A percentile compares a stretch with the other conserved stretches of the same genome.
These are phyloP conservation scores for Colletotrichum sp. DNA, from an alignment of 2,329 filamentous ascomycete species.

Conservation along the genomic window DNA sequence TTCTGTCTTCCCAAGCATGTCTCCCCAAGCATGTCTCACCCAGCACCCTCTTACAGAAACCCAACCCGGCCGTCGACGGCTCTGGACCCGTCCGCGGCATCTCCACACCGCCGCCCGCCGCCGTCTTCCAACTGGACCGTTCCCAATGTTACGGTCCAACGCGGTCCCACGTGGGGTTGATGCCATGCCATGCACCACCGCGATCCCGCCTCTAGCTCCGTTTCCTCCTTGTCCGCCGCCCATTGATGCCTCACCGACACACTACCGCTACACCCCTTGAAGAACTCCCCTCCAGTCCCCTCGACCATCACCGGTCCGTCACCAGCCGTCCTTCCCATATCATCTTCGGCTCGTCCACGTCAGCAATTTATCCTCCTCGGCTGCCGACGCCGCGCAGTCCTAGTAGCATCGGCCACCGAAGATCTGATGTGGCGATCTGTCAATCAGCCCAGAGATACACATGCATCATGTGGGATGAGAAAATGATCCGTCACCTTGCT, in stretches of 20 bases:
- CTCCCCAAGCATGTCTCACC: background rate
- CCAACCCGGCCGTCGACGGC: background rate
- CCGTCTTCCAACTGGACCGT: background rate
- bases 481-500: background rate
- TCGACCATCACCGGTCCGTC: background rate
- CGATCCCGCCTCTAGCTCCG: background rate
- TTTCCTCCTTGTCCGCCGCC: background rate
- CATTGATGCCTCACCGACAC: background rate
- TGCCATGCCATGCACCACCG: background rate
- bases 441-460: background rate
- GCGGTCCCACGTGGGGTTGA: background rate
- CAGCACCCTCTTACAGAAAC: background rate
- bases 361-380: background rate
- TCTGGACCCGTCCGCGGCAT: background rate
- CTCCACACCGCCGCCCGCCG: background rate
- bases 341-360: background rate
- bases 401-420: background rate
- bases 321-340: background rate
- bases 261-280: background rate
- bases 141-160: background rate
- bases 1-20: background rate
- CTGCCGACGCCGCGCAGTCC: background rate
- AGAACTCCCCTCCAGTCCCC: background rate
- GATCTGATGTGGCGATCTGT: background rate
- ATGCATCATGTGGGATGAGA: background rate